Conservation (phyloP, 805 yeast genomes). For the Nakazawaea sp. region DNA sequence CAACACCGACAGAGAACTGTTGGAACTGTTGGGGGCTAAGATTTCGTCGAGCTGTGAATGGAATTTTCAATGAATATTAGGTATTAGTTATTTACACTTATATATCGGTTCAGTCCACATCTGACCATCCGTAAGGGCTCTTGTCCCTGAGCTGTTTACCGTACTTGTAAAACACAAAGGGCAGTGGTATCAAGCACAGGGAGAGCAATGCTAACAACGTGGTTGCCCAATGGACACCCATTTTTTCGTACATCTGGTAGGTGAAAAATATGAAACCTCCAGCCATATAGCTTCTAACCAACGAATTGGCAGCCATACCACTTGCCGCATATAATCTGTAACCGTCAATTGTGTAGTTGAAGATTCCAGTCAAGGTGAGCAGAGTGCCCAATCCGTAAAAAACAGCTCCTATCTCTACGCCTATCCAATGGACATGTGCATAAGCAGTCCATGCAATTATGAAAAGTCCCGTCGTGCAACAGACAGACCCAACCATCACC, state of each 20-base stretch:
- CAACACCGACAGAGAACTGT: slow-evolving; percentile 45
- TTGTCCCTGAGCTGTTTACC: slow-evolving; percentile 38
- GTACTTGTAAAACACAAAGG: slow-evolving; percentile 42
- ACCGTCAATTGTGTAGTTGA: slow-evolving; percentile 33
- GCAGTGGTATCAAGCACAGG: slow-evolving; percentile 44
- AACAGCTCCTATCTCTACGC: slow-evolving; percentile 37
- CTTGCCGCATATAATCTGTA: slow-evolving; percentile 45
- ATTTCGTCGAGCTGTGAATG: slow-evolving; percentile 52
- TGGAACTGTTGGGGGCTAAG: slow-evolving; percentile 52
- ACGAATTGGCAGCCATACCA: slow-evolving; percentile 43
- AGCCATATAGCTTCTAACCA: slow-evolving; percentile 46
- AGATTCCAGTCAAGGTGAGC: slow-evolving; percentile 32
- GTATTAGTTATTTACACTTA: background rate
- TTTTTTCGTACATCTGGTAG: slow-evolving; percentile 44
- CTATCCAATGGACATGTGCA: slow-evolving; percentile 45
- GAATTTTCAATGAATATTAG: slow-evolving; percentile 14
- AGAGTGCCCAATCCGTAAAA: slow-evolving; percentile 38
- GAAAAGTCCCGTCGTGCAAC: slow-evolving; percentile 47
- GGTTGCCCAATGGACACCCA: slow-evolving; percentile 56
- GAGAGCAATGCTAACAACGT: slow-evolving; percentile 44
- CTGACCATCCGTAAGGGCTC: slow-evolving; percentile 40
- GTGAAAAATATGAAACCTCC: slow-evolving; percentile 56
- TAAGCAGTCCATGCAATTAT: slow-evolving; percentile 56
- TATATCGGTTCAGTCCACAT: background rate
- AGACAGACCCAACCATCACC: slow-evolving; percentile 48